A percentile compares a stretch with the other conserved stretches of the same genome.
Evolutionary conservation across 257 asterid genomes (phyloP).

Genomic region (Fraxinus excelsior): DNA sequence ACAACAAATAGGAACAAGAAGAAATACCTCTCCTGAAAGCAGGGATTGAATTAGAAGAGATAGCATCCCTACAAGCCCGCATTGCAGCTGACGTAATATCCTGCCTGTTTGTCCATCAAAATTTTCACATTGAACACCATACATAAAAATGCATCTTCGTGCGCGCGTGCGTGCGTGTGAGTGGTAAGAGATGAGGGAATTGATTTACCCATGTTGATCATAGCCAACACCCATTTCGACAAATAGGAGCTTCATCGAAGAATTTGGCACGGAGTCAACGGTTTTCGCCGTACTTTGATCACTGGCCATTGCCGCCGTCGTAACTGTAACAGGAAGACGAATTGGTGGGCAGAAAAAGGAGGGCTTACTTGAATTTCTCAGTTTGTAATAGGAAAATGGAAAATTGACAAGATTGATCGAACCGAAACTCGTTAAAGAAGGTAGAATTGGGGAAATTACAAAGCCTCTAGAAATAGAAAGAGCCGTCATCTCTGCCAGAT

Average conservation of each 20-base stretch:
- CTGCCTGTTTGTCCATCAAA: conserved; percentile 52
- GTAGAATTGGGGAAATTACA: conserved; percentile 18
- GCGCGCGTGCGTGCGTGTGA: too few relatives aligned
- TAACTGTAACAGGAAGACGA: conserved; percentile 29
- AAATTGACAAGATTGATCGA: conserved; percentile 6
- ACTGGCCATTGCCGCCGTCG: conserved; percentile 49
- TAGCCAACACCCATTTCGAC: conserved; percentile 99
- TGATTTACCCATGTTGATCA: conserved; percentile 87
- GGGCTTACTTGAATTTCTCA: not conserved
- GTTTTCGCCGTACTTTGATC: conserved; percentile 34
- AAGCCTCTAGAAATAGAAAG: conserved; percentile 25
- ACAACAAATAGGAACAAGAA: not conserved
- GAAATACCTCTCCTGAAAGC: conserved; percentile 80
- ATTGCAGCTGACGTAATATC: conserved; percentile 87
- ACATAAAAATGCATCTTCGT: not conserved
- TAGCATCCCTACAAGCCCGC: conserved; percentile 93
- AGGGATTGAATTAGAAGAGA: conserved; percentile 89
- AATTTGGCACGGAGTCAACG: conserved; percentile 50
- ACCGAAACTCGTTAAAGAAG: conserved; percentile 18
- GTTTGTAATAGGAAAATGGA: conserved; percentile 9
- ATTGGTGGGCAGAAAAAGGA: conserved; percentile 21
- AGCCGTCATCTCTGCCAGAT: conserved; percentile 19
- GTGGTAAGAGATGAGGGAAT: not conserved
- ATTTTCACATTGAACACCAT: not conserved
- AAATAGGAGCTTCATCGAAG: conserved; percentile 81